phyloP scores from a whole-genome alignment of 2,329 filamentous ascomycete genomes.

The Huntiella savannae region DNA sequence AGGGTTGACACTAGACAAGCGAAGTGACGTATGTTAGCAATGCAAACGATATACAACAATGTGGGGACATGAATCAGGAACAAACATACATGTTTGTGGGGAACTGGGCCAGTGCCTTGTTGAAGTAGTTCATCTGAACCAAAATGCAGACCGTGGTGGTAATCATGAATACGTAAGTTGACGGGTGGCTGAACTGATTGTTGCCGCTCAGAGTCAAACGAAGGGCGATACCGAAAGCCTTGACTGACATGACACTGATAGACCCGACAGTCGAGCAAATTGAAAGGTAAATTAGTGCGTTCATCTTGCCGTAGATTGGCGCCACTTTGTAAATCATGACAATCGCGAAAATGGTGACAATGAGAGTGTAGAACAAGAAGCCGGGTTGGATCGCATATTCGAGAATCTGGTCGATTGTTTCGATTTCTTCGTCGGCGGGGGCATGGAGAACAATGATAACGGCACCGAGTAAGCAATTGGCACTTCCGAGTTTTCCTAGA shows the following conservation, averaged over 20 bases:
- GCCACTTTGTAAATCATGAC: constrained; percentile 95
- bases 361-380: constrained; percentile 70
- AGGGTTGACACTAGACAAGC: constrained; percentile 56
- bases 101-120: constrained; percentile 93
- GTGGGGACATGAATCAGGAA: background rate
- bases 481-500: constrained; percentile 83
- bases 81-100: constrained; percentile 78
- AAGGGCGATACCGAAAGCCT: constrained; percentile 92
- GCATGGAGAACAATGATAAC: constrained; percentile 96
- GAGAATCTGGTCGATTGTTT: constrained; percentile 81
- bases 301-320: constrained; percentile 78
- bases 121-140: constrained; percentile 99
- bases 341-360: constrained; percentile 64
- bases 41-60: background rate
- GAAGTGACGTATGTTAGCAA: background rate
- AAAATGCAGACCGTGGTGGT: constrained; percentile 83
- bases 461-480: constrained; percentile 86
- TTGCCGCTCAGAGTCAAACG: constrained; percentile 85
- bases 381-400: constrained; percentile 79
- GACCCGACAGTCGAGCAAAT: constrained; percentile 96
- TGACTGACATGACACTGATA: constrained; percentile 97
- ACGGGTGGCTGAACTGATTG: constrained; percentile 89
- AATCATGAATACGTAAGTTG: constrained; percentile 94
- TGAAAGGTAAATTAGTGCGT: constrained; percentile 87
- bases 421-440: constrained; percentile 77